Base-by-base conservation (phyloP, 176 grass and related monocot genomes). In the Oryza officinalis region DNA sequence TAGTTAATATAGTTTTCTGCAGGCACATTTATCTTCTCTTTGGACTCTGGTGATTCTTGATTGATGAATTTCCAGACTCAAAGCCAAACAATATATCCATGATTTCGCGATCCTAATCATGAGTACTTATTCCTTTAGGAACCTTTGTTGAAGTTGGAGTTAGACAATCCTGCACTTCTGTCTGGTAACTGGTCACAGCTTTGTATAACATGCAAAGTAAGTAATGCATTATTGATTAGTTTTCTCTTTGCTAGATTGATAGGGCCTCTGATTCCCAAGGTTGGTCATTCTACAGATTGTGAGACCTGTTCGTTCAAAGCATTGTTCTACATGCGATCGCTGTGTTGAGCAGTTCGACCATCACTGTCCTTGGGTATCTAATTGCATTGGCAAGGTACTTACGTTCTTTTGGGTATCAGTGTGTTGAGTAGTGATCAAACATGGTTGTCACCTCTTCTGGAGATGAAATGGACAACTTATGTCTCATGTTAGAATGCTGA, bases 341-440 rank as follows among this genome's bases (percentile, higher is more conserved):
- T 99, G 96, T 70, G 96, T 99, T 59, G 93, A 99, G 81, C 96
- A 99, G 86, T 96, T 99, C 92, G 93, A 99, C 75, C 96, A 99
- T 93, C 96, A 99, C 78, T 99, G 96, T 74, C 96, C 96, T 45
- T 99, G 96, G 96, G 86, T 99, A 85, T 99, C 96, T 81, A 99
- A 99, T 96, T 99, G 96, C 81, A 90, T 99, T 41, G 96, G 96
- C 86, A 99, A 99, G 93, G 96, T 96, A 84, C 71, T 46, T 82
- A 11, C 8, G 13, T 33, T 80, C 6, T 61, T 76, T n/a, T 68
- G 27, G 35, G 86, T 60, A 78, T 69, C 43, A 45, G 11, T 45
- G 43, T 45, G 2, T 45, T 14, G 33, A 40, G 28, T 63, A 77
- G 10, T 65, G 25, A 77, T 81, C 41, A 52, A 72, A 71, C 43